A percentile compares a stretch with the other conserved stretches of the same genome.
phyloP scores from a whole-genome alignment of 1,284 basidiomycete species.

The Earliella scabrosa region DNA sequence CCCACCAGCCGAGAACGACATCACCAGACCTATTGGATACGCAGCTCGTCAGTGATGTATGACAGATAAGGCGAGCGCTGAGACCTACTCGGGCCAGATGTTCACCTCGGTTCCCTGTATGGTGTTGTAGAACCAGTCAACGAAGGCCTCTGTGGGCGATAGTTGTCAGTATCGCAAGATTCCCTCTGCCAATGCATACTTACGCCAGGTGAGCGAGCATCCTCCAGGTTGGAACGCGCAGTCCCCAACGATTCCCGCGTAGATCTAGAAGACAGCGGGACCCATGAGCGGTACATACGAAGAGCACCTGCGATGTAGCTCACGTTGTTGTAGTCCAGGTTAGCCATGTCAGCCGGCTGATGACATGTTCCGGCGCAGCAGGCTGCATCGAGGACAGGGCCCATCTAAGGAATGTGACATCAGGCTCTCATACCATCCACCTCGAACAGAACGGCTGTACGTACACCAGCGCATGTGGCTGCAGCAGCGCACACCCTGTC shows the following conservation, averaged over 20 bases:
- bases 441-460: too few relatives aligned
- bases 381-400: conserved; percentile 3
- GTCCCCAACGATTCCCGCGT: conserved; percentile 4
- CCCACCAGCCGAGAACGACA: conserved; percentile 5
- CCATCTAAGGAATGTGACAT: too few relatives aligned
- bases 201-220: conserved; percentile 12
- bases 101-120: conserved; percentile 7
- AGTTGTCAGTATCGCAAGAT: background rate
- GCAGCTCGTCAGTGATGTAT: too few relatives aligned
- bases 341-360: conserved; percentile 3
- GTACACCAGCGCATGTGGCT: conserved; percentile 6
- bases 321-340: conserved; percentile 9
- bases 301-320: background rate
- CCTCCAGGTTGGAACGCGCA: conserved; percentile 3
- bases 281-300: too few relatives aligned
- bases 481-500: conserved; percentile 6
- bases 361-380: conserved; percentile 12
- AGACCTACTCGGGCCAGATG: conserved; percentile 3
- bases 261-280: background rate
- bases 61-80: too few relatives aligned
- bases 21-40: conserved; percentile 11
- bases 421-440: too few relatives aligned
- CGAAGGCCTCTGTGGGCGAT: conserved; percentile 1
- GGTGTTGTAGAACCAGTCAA: conserved; percentile 15
- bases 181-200: background rate